phyloP scores from a whole-genome alignment of 257 asterid genomes.

The Pogostemon cablin region DNA sequence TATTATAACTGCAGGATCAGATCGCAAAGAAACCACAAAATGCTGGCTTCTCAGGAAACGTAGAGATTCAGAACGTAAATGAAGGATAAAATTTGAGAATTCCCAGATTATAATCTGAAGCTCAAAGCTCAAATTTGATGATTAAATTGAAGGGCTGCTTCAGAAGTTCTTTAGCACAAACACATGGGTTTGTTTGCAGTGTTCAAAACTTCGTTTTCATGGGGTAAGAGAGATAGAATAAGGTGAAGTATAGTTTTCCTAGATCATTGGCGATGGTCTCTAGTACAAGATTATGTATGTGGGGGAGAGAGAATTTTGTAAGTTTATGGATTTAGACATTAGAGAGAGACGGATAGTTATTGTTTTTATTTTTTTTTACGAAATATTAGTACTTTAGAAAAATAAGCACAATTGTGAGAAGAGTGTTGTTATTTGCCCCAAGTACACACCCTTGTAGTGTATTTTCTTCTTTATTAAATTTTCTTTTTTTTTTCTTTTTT shows the following conservation, averaged over 20 bases:
- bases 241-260: conserved; percentile 25
- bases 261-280: conserved; percentile 49
- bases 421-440: no score
- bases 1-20: conserved; percentile 21
- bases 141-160: not conserved
- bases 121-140: conserved; percentile 30
- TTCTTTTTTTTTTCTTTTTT: no score
- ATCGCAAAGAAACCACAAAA: conserved; percentile 39
- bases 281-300: conserved; percentile 21
- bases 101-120: conserved; percentile 36
- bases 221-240: not conserved
- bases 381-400: no score
- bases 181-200: conserved; percentile 31
- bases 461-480: no score
- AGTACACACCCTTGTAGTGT: no score
- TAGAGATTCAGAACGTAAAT: conserved; percentile 24
- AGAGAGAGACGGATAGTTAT: not conserved
- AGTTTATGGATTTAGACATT: conserved; percentile 20
- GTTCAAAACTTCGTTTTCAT: conserved; percentile 20
- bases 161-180: conserved; percentile 9
- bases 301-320: conserved; percentile 28
- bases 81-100: conserved; percentile 26
- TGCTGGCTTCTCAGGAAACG: conserved; percentile 38
- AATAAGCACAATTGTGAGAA: no score
- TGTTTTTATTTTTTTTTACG: no score